These are phyloP conservation scores for Coniophora puteana DNA, from an alignment of 1,284 basidiomycete genomes.

Conservation along the genomic window DNA sequence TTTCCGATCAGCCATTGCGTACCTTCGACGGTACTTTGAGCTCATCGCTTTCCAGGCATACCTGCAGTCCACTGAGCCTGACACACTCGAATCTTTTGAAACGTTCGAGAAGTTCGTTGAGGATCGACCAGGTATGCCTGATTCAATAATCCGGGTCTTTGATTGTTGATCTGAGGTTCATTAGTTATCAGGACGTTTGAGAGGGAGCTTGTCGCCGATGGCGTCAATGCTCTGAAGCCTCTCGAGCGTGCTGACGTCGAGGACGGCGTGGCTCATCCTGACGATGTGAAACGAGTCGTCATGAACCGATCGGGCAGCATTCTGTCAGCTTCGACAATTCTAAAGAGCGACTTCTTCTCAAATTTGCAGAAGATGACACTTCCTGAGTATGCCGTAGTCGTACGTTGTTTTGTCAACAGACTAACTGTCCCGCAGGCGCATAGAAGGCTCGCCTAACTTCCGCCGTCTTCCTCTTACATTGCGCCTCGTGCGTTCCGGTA, in stretches of 20 bases:
- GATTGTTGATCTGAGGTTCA: background rate
- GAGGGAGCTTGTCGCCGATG: conserved; percentile 83
- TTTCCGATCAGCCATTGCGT: conserved; percentile 59
- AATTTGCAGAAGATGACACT: conserved; percentile 94
- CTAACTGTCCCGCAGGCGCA: conserved; percentile 51
- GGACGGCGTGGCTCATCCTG: conserved; percentile 80
- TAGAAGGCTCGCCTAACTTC: conserved; percentile 93
- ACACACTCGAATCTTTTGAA: conserved; percentile 75
- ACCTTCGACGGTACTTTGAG: conserved; percentile 85
- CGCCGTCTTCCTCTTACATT: conserved; percentile 72
- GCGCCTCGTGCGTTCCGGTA: conserved; percentile 32
- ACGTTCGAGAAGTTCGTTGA: conserved; percentile 81
- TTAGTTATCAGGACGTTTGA: conserved; percentile 93
- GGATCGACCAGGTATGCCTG: conserved; percentile 65
- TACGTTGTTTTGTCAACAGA: background rate
- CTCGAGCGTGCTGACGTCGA: conserved; percentile 73
- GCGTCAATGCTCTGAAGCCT: conserved; percentile 80
- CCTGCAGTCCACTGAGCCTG: conserved; percentile 81
- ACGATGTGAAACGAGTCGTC: conserved; percentile 86
- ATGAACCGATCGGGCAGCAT: conserved; percentile 84
- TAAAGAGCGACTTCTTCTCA: conserved; percentile 97
- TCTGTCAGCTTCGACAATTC: conserved; percentile 88
- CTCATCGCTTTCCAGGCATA: conserved; percentile 95
- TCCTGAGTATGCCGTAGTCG: conserved; percentile 66
- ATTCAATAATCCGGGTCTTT: background rate